Base-by-base conservation (phyloP, 2,329 filamentous ascomycete genomes). In the Biscogniauxia sp. region DNA sequence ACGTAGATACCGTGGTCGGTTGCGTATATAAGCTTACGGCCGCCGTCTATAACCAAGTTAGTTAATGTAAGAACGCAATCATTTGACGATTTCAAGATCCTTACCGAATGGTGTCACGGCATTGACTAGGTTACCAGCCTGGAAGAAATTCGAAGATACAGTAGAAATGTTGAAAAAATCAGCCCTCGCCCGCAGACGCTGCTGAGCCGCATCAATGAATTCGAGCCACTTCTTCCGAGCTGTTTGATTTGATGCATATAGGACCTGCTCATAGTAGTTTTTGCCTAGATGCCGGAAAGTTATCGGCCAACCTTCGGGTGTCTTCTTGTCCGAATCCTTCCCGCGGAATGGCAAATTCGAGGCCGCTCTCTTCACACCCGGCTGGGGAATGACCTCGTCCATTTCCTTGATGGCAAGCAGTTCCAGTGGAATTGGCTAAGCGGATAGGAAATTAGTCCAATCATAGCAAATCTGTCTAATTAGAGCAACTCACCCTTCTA, bases 151-250 rank as follows among this genome's bases (percentile, higher is more conserved):
- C 66, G 78, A 80, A 32, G 85, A 88, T 51, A 89, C 79, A 51
- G 82, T 76, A 2, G 80, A 86, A 23, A 90, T 85, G 69, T 91
- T 94, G 79, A 98, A 96, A 82, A 96, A 98, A 68, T 93, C 89
- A 61, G 95, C 92, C 62, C 92, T 92, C 26, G 93, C 89, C 66
- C 93, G 87, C 60, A 99, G 82, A 64, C 90, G 91, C 69, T 91
- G 88, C 75, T 99, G 96, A 67, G 97, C 93, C 55, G 88, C 84
- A 71, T 97, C 92, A 69, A 99, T 97, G 71, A 92, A 89, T 77
- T 99, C 93, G 73, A 99, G 92, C 89, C 95, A 99, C 77, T 98
- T 99, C 75, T 94, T 92, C 61, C 95, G 86, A 25, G 92, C 91
- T 8, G 92, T 90, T 68, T 92, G 89, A 61, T 92, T 96, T 9